Evolutionary conservation across 2,329 filamentous ascomycete species (phyloP).

Genomic region (Scedosporium boydii): DNA sequence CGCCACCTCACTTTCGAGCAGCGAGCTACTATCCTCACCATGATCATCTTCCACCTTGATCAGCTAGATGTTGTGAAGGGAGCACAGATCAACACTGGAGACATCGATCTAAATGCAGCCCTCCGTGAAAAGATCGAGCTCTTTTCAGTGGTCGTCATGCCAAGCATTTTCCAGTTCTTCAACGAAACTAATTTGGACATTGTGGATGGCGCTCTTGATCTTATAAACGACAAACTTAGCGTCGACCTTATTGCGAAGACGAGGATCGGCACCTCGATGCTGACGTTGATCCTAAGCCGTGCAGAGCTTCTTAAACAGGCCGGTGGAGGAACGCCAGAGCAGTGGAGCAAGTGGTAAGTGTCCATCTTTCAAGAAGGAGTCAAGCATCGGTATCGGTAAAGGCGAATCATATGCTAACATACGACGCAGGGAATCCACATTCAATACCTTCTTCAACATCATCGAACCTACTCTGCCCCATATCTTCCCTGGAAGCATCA

Average conservation of each 20-base stretch:
- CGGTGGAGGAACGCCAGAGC: constrained; percentile 56
- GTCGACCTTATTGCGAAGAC: constrained; percentile 78
- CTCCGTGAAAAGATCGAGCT: constrained; percentile 89
- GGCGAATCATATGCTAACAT: background rate
- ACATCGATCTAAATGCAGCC: constrained; percentile 60
- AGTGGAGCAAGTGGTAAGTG: constrained; percentile 71
- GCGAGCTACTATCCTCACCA: constrained; percentile 87
- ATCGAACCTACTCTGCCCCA: constrained; percentile 75
- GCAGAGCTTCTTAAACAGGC: constrained; percentile 88
- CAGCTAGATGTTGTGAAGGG: constrained; percentile 81
- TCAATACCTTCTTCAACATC: constrained; percentile 78
- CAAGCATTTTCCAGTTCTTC: constrained; percentile 79
- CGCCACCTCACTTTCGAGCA: constrained; percentile 87
- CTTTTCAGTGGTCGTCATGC: constrained; percentile 82
- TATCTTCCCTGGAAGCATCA: constrained; percentile 87
- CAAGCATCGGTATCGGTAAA: background rate
- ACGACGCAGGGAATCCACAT: constrained; percentile 58
- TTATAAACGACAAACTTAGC: constrained; percentile 76
- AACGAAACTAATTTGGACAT: constrained; percentile 86
- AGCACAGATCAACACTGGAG: constrained; percentile 64
- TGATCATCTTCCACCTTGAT: constrained; percentile 91
- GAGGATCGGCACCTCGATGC: constrained; percentile 76
- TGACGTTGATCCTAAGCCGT: constrained; percentile 90
- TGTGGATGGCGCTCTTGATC: constrained; percentile 77
- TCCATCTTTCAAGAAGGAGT: background rate